Base-by-base conservation (phyloP, 23 red algal species). In the Chondrus crispus region DNA sequence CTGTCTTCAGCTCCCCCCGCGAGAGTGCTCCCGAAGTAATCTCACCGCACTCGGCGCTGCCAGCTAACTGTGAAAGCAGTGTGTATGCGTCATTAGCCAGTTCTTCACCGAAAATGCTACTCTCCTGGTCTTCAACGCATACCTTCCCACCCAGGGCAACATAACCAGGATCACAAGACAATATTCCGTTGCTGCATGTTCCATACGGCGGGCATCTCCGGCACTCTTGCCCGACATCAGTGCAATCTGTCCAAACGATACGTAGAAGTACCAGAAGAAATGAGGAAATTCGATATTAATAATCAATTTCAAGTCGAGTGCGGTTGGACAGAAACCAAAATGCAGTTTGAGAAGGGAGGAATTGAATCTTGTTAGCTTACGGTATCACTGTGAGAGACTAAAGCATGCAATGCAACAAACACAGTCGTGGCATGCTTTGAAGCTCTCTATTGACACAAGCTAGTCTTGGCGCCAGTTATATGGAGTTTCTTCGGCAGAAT, bases 61-160 rank as follows among this genome's bases (percentile, higher is more conserved):
- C 85, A 16, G 66, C 68, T 48, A 75, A 49, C 28, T 51, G 13
- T 4, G 47, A 12, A 22, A 89, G 37, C 24, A 53, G 37, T 29
- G 12, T 38, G 32, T 30, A 20, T 2, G 68, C 85, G 29, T 47
- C 28, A 29, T 41, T 30, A 5, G 42, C 85, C 10, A 89, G 28
- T 16, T 76, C 63, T 33, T 75, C 69, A 50, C 48, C 85, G 5
- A 78, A 30, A 8, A 32, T 58, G 68, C 68, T 50, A 75, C 64
- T 71, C n/a, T 51, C 30, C 24, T 89, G 85, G 57, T 89, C 85
- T n/a, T 50, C 60, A 39, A 79, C 69, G 28, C 85, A 89, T 12
- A 19, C 8, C 44, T 33, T 52, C 33, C 24, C 36, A 2, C 60
- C 60, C 6, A 22, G 24, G 55, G 24, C 36, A 37, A 89, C 70